phyloP scores from a whole-genome alignment of 1,139 yeast genomes.

The Scheffersomyces quercinus region DNA sequence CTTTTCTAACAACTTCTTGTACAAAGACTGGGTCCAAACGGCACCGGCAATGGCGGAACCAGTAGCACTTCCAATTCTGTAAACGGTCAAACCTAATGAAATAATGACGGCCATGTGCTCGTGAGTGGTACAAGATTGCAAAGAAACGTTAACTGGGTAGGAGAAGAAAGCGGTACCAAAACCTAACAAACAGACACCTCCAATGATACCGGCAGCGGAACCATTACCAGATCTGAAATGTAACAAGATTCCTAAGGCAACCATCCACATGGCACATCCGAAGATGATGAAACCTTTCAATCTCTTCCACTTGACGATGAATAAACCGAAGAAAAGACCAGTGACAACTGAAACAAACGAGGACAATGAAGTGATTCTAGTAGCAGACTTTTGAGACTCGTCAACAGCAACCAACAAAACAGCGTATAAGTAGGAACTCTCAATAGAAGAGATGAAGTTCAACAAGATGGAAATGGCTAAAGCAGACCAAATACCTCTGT shows the following conservation, averaged over 20 bases:
- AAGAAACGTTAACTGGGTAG: constrained; percentile 33
- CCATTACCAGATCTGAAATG: constrained; percentile 32
- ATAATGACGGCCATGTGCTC: constrained; percentile 41
- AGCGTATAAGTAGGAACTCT: constrained; percentile 33
- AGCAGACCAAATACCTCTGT: constrained; percentile 40
- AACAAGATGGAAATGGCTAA: constrained; percentile 29
- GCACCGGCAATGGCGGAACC: constrained; percentile 41
- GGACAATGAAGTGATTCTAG: constrained; percentile 32
- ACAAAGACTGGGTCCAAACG: constrained; percentile 36
- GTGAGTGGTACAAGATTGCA: constrained; percentile 36
- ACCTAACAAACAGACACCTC: constrained; percentile 34
- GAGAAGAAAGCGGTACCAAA: constrained; percentile 40
- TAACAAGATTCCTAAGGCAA: constrained; percentile 35
- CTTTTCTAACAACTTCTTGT: constrained; percentile 15
- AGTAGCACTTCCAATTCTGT: constrained; percentile 38
- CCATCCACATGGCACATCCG: constrained; percentile 37
- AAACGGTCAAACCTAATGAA: constrained; percentile 32
- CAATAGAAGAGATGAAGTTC: constrained; percentile 32
- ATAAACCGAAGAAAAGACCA: constrained; percentile 35
- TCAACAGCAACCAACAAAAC: constrained; percentile 37
- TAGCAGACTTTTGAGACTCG: constrained; percentile 33
- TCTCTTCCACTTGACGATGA: constrained; percentile 28
- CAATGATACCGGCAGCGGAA: constrained; percentile 36
- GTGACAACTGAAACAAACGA: constrained; percentile 35
- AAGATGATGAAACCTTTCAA: constrained; percentile 33